Evolutionary conservation across 495 filamentous ascomycete species (phyloP).

Genomic region (Bryoglossum gracile): DNA sequence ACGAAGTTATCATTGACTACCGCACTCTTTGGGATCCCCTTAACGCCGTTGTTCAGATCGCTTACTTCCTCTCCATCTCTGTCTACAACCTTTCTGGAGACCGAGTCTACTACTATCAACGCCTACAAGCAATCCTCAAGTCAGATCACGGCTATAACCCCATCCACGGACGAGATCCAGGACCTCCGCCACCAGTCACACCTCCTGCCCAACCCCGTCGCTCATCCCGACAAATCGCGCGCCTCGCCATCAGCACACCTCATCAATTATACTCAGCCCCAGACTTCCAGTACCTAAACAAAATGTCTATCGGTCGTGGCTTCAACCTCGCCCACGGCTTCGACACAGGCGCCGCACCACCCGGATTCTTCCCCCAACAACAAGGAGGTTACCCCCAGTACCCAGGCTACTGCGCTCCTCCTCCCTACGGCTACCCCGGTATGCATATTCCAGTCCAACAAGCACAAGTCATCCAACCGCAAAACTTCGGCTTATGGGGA

Average conservation of each 20-base stretch:
- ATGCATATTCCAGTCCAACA: neutral
- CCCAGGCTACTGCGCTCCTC: neutral
- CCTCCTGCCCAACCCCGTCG: neutral
- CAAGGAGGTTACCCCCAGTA: neutral
- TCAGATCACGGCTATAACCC: neutral
- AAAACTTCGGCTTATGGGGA: too few species aligned
- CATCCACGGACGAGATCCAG: conserved; percentile 2
- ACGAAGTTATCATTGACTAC: conserved; percentile 10
- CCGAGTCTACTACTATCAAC: conserved; percentile 5
- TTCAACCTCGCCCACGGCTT: conserved; percentile 22
- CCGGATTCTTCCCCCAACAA: conserved; percentile 7
- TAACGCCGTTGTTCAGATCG: neutral
- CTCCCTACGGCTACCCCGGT: neutral
- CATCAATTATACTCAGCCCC: too few species aligned
- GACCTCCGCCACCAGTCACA: neutral
- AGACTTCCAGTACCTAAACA: too few species aligned
- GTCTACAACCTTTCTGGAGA: conserved; percentile 6
- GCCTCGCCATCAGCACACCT: neutral
- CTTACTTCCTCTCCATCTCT: conserved; percentile 8
- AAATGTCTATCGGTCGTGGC: conserved; percentile 5
- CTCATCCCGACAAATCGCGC: neutral
- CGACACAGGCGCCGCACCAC: conserved; percentile 18
- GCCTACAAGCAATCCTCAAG: conserved; percentile 2
- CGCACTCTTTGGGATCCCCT: conserved; percentile 5
- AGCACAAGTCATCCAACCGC: neutral